These are phyloP conservation scores for Aspergillus piperis DNA, from an alignment of 2,329 filamentous ascomycete genomes.

Conservation along the genomic window DNA sequence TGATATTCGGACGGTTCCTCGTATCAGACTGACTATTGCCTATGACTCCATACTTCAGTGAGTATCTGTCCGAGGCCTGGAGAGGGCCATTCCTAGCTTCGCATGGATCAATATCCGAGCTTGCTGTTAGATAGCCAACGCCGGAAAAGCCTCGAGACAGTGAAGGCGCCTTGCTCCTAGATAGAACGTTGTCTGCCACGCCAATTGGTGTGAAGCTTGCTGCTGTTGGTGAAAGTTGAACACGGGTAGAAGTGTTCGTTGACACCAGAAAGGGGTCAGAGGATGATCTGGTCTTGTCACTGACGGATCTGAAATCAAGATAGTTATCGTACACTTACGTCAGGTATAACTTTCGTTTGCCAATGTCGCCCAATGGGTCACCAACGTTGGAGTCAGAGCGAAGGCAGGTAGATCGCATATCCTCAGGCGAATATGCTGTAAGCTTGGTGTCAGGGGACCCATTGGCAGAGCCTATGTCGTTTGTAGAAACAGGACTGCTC, in stretches of 20 bases:
- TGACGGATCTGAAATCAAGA: not conserved
- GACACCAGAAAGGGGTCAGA: conserved; percentile 34
- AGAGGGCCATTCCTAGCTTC: conserved; percentile 11
- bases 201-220: conserved; percentile 60
- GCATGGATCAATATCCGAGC: conserved; percentile 23
- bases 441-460: conserved; percentile 66
- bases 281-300: conserved; percentile 20
- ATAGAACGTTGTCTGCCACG: conserved; percentile 16
- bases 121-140: conserved; percentile 23
- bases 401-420: conserved; percentile 47
- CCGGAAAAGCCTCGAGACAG: conserved; percentile 16
- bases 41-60: conserved; percentile 27
- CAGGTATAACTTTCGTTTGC: conserved; percentile 23
- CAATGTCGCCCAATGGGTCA: conserved; percentile 18
- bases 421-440: conserved; percentile 65
- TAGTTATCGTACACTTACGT: conserved; percentile 20
- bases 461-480: conserved; percentile 58
- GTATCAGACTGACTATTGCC: conserved; percentile 21
- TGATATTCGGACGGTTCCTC: conserved; percentile 12
- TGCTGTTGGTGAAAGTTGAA: conserved; percentile 63
- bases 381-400: conserved; percentile 19
- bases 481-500: conserved; percentile 45
- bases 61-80: conserved; percentile 15
- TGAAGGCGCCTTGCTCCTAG: conserved; percentile 12
- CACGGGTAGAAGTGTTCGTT: conserved; percentile 18